Percentiles rank a stretch among this genome's conserved stretches.
phyloP scores from a whole-genome alignment of 768 basidiomycete species.

The Clathrus columnatus region DNA sequence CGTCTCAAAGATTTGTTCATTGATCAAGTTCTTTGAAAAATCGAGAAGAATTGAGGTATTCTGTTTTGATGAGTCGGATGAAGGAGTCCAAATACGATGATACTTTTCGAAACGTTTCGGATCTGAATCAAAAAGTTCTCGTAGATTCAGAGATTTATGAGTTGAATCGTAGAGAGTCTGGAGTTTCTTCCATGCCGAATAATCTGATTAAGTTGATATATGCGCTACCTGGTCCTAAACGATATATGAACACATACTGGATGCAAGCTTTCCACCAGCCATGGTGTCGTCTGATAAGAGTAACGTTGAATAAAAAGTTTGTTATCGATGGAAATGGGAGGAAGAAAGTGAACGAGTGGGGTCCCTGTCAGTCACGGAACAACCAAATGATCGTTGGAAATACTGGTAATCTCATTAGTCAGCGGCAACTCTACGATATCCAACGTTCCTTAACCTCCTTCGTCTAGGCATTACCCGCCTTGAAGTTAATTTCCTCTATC shows the following conservation, averaged over 20 bases:
- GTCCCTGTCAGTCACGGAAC: neutral
- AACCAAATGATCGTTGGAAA: neutral
- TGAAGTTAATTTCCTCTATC: too few relatives aligned
- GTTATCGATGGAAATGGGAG: neutral
- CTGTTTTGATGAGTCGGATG: slow-evolving; percentile 36
- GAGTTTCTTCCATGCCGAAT: slow-evolving; percentile 85
- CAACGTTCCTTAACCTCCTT: too few relatives aligned
- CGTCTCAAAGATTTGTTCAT: slow-evolving; percentile 67
- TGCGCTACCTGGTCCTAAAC: neutral
- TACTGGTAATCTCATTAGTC: too few relatives aligned
- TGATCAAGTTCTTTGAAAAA: slow-evolving; percentile 95
- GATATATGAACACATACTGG: slow-evolving; percentile 33
- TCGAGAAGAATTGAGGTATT: slow-evolving; percentile 83
- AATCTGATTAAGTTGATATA: slow-evolving; percentile 45
- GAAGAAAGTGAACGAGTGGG: neutral
- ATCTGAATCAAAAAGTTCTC: slow-evolving; percentile 88
- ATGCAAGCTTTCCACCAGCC: slow-evolving; percentile 49
- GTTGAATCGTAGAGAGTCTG: slow-evolving; percentile 73
- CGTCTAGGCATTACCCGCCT: too few relatives aligned
- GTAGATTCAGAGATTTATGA: slow-evolving; percentile 67
- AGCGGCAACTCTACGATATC: too few relatives aligned
- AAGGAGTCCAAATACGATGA: slow-evolving; percentile 64
- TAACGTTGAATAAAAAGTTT: neutral
- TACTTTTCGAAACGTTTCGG: slow-evolving; percentile 81
- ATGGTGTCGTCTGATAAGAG: neutral